Conservation (phyloP, 257 asterid genomes). For the Ajuga chamaepitys region DNA sequence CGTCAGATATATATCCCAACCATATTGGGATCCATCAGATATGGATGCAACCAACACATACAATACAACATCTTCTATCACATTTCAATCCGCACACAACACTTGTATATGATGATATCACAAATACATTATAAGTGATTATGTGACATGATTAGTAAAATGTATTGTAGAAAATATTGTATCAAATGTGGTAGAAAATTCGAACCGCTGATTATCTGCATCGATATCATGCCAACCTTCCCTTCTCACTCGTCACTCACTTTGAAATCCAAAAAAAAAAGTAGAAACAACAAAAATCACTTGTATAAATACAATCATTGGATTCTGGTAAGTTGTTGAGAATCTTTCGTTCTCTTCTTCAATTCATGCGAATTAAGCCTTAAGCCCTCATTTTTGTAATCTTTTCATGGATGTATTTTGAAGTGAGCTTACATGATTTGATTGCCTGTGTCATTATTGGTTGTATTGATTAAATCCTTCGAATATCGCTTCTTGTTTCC, state of each 20-base stretch:
- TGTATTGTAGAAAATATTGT: too few relatives aligned
- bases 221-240: slow-evolving; percentile 45
- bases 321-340: slow-evolving; percentile 15
- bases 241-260: slow-evolving; percentile 33
- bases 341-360: not conserved
- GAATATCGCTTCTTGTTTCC: not conserved
- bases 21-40: too few relatives aligned
- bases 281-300: not conserved
- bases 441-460: not conserved
- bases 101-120: too few relatives aligned
- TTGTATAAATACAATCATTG: slow-evolving; percentile 10
- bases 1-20: too few relatives aligned
- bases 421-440: slow-evolving; percentile 24
- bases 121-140: too few relatives aligned
- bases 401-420: not conserved
- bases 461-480: slow-evolving; percentile 11
- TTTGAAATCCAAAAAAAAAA: not conserved
- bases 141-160: too few relatives aligned
- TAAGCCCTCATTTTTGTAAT: not conserved
- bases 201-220: too few relatives aligned
- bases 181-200: too few relatives aligned
- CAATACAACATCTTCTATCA: too few relatives aligned
- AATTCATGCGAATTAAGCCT: slow-evolving; percentile 21
- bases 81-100: too few relatives aligned
- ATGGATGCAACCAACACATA: too few relatives aligned